These are phyloP conservation scores for Xylariaceae sp. DNA, from an alignment of 2,329 filamentous ascomycete genomes.

Conservation along the genomic window DNA sequence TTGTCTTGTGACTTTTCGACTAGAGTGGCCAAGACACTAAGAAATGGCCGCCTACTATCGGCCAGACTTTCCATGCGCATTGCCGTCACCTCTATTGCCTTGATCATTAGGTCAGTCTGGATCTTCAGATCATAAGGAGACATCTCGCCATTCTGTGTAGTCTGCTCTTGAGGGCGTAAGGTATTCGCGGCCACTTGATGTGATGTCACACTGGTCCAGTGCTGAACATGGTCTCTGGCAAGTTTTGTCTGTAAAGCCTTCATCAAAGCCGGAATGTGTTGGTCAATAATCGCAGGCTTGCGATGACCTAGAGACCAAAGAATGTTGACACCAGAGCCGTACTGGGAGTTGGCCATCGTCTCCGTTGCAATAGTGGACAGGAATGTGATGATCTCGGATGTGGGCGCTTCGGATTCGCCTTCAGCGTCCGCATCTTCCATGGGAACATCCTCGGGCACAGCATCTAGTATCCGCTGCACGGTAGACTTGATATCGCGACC, in stretches of 20 bases:
- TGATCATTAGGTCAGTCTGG: conserved; percentile 87
- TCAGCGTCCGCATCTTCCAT: conserved; percentile 79
- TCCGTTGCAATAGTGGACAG: conserved; percentile 84
- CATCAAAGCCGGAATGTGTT: conserved; percentile 83
- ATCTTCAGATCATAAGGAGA: conserved; percentile 76
- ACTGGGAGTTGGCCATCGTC: conserved; percentile 72
- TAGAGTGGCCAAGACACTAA: conserved; percentile 89
- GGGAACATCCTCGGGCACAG: conserved; percentile 72
- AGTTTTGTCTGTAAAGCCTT: conserved; percentile 89
- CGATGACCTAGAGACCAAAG: conserved; percentile 86
- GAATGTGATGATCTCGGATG: conserved; percentile 81
- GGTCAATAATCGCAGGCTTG: conserved; percentile 80
- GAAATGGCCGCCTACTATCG: conserved; percentile 84
- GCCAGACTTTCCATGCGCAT: conserved; percentile 88
- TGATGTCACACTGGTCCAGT: conserved; percentile 56
- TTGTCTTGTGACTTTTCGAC: conserved; percentile 92
- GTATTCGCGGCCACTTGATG: conserved; percentile 41
- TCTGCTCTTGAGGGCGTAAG: conserved; percentile 49
- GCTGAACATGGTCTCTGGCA: conserved; percentile 85
- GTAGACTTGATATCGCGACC: conserved; percentile 67
- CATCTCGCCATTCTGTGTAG: conserved; percentile 51
- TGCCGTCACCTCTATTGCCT: conserved; percentile 89
- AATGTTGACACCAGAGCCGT: conserved; percentile 85
- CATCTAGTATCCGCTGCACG: conserved; percentile 77
- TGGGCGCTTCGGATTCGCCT: conserved; percentile 72